phyloP scores from a whole-genome alignment of 1,284 basidiomycete genomes.

The Tylopilus orsonianus region DNA sequence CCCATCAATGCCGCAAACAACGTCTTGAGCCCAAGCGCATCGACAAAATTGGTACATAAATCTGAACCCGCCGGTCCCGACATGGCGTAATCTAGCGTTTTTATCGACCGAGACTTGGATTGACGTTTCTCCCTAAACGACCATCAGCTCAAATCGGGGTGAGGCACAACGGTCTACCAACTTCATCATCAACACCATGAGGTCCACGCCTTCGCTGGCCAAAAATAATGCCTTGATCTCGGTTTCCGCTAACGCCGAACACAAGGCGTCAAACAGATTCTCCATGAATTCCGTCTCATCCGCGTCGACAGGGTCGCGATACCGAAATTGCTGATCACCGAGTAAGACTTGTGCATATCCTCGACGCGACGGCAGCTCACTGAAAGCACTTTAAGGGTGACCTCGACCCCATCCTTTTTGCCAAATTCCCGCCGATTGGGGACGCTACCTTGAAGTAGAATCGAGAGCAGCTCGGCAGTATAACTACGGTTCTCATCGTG shows the following conservation, averaged over 20 bases:
- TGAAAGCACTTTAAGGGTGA: constrained; percentile 73
- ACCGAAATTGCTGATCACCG: constrained; percentile 73
- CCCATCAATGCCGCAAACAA: constrained; percentile 93
- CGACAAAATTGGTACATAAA: constrained; percentile 86
- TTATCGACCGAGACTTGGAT: constrained; percentile 80
- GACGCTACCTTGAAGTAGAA: constrained; percentile 77
- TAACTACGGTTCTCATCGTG: constrained; percentile 89
- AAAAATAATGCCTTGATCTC: constrained; percentile 82
- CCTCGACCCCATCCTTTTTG: constrained; percentile 79
- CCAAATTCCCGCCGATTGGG: constrained; percentile 65
- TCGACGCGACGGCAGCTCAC: constrained; percentile 47
- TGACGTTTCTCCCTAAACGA: constrained; percentile 74
- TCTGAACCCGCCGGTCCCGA: constrained; percentile 75
- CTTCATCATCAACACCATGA: constrained; percentile 98
- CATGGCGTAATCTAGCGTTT: constrained; percentile 89
- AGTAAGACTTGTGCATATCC: constrained; percentile 18
- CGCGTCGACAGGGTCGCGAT: constrained; percentile 75
- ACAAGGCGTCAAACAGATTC: constrained; percentile 89
- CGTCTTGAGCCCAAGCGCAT: constrained; percentile 83
- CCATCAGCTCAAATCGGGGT: constrained; percentile 10
- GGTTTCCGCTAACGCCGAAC: constrained; percentile 75
- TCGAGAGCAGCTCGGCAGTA: constrained; percentile 85
- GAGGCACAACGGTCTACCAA: constrained; percentile 37
- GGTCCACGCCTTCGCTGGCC: constrained; percentile 90
- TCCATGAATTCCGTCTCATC: constrained; percentile 99